Base-by-base conservation (phyloP, 2,329 filamentous ascomycete species). In the Lasiodiplodia sp. region DNA sequence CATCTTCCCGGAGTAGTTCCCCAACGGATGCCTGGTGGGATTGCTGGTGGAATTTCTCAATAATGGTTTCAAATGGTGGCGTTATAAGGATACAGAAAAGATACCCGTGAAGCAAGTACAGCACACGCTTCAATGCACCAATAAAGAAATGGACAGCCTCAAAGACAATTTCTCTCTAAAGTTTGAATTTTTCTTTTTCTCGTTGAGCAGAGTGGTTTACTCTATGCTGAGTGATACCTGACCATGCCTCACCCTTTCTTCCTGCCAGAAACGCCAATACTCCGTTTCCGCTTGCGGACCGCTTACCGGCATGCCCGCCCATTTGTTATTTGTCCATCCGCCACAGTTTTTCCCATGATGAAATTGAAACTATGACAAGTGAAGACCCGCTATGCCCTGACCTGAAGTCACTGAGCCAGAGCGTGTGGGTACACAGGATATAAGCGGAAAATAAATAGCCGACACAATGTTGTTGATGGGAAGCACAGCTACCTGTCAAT, bases 81-180 rank as follows among this genome's bases (percentile, higher is more conserved):
- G 10, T 21, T 25, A 37, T 11, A 4, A 40, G 52, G 52, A 49
- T 57, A 53, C 16, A 16, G 49, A 38, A 52, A 31, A 53, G 44
- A 67, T 67, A 67, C 65, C 65, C 65, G 37, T 40, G 65, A 28
- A 51, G 65, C 31, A 21, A 34, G 31, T 14, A 51, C 25, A 63
- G 18, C 44, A 16, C 44, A 47, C 52, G 23, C 10, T 23, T 34
- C 40, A 37, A 23, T 14, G 28, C 44, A 28, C 28, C 11, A 37
- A n/a, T 28, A 3, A 37, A 52, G 16, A 18, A 23, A 37, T 18
- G 38, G 18, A 21, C 16, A 3, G 28, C 18, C 21, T 31, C 4
- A 52, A 16, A 25, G 21, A 37, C 1, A n/a, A 3, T 7, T 23
- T 23, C 23, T 38, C 11, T 23, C 21, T 47, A 21, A 38, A 10